phyloP scores from a whole-genome alignment of 2,329 filamentous ascomycete species.

The Leptographium procerum region DNA sequence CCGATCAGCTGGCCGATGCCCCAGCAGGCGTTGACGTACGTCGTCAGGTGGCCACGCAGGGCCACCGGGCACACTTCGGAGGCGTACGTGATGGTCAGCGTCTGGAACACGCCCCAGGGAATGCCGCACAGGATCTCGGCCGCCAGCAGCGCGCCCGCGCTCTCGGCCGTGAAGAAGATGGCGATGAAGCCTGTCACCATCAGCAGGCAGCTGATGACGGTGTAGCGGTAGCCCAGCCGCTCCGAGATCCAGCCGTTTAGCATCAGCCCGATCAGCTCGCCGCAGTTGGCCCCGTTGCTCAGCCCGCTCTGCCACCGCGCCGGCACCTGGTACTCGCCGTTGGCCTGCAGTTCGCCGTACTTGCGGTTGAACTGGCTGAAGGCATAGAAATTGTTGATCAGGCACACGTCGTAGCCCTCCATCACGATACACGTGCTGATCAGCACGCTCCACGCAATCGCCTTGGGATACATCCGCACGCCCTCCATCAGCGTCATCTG shows the following conservation, averaged over 20 bases:
- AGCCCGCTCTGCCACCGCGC: constrained; percentile 52
- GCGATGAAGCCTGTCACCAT: constrained; percentile 46
- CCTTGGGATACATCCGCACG: constrained; percentile 75
- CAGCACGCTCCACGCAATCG: constrained; percentile 69
- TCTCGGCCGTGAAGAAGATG: constrained; percentile 54
- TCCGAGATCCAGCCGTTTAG: constrained; percentile 56
- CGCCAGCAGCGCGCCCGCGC: constrained; percentile 44
- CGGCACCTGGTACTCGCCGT: constrained; percentile 41
- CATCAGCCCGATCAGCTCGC: constrained; percentile 55
- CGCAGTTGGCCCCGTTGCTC: constrained; percentile 42
- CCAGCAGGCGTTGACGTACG: constrained; percentile 70
- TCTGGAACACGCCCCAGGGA: constrained; percentile 29
- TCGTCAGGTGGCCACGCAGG: constrained; percentile 59
- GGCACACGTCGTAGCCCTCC: constrained; percentile 77
- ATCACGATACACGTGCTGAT: constrained; percentile 88
- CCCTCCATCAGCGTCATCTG: constrained; percentile 65
- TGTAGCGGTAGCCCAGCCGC: constrained; percentile 56
- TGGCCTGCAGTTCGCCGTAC: constrained; percentile 37
- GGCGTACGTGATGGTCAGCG: constrained; percentile 49
- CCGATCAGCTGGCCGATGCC: constrained; percentile 64
- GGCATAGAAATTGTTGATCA: constrained; percentile 66
- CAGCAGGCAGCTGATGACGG: constrained; percentile 46
- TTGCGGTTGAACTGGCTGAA: constrained; percentile 42
- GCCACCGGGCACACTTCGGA: constrained; percentile 63
- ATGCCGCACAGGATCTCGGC: constrained; percentile 52